Evolutionary conservation across 2,329 filamentous ascomycete genomes (phyloP).

Genomic region (Grosmannia serpens): DNA sequence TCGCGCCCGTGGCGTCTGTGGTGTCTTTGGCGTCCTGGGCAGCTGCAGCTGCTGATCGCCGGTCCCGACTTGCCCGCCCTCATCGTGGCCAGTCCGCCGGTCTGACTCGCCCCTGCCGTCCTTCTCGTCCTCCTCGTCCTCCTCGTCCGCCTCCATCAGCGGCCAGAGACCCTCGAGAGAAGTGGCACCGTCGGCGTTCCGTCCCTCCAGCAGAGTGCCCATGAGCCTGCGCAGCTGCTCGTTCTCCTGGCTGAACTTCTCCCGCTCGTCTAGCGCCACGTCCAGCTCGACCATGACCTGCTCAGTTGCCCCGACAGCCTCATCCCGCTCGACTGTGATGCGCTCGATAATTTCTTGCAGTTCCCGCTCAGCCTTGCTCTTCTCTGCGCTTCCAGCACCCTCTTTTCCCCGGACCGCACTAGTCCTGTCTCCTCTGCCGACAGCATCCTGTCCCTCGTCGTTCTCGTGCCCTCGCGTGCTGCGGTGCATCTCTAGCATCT

Average conservation of each 20-base stretch:
- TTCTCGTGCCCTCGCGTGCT: too few relatives aligned
- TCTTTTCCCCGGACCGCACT: too few relatives aligned
- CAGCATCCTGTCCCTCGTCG: too few relatives aligned
- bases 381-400: too few relatives aligned
- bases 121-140: background rate
- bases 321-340: background rate
- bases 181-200: background rate
- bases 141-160: background rate
- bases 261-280: background rate
- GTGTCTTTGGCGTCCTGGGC: background rate
- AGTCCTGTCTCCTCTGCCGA: too few relatives aligned
- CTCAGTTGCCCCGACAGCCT: background rate
- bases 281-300: conserved; percentile 1
- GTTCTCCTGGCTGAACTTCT: background rate
- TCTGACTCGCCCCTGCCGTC: background rate
- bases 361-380: background rate
- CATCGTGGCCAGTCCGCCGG: background rate
- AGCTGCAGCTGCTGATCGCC: background rate
- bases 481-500: too few relatives aligned
- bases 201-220: background rate
- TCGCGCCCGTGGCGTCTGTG: background rate
- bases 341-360: background rate
- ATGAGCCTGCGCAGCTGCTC: background rate
- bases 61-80: background rate
- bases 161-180: background rate